Evolutionary conservation across 805 yeast genomes (phyloP).

Genomic region (Candida succiphila): DNA sequence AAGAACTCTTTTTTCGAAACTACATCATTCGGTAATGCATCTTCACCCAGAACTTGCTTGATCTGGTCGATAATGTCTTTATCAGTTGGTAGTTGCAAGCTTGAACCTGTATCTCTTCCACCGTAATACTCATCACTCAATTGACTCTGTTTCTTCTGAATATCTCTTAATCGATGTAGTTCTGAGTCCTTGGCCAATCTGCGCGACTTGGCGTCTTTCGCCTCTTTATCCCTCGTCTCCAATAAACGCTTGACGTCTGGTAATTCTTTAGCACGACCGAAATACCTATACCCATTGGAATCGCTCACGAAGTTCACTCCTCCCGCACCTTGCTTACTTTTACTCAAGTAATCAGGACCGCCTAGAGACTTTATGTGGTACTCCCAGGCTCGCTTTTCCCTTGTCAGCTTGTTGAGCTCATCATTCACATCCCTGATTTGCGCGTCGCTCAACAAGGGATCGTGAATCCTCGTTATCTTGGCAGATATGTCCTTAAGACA

Average conservation of each 20-base stretch:
- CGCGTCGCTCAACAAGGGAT: slow-evolving; percentile 42
- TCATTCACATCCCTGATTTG: slow-evolving; percentile 71
- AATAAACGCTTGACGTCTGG: slow-evolving; percentile 56
- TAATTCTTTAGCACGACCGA: slow-evolving; percentile 75
- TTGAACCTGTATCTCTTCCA: not conserved
- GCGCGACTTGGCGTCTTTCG: slow-evolving; percentile 11
- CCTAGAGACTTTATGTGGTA: slow-evolving; percentile 58
- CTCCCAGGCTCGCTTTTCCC: slow-evolving; percentile 75
- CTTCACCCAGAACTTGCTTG: slow-evolving; percentile 7
- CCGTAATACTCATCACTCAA: slow-evolving; percentile 28
- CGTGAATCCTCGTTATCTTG: slow-evolving; percentile 54
- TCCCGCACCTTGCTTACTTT: slow-evolving; percentile 4
- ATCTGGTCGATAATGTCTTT: slow-evolving; percentile 7
- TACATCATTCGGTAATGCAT: slow-evolving; percentile 5
- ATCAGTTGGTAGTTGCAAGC: slow-evolving; percentile 2
- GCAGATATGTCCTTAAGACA: slow-evolving; percentile 55
- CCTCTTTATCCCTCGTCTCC: slow-evolving; percentile 21
- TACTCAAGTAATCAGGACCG: slow-evolving; percentile 53
- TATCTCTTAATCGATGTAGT: slow-evolving; percentile 9
- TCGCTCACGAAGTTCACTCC: not conserved
- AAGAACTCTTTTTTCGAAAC: no score
- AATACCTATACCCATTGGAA: slow-evolving; percentile 56
- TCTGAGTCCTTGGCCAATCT: slow-evolving; percentile 7
- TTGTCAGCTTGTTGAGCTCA: slow-evolving; percentile 51
- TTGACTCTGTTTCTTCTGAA: slow-evolving; percentile 15